Base-by-base conservation (phyloP, 2,329 filamentous ascomycete species). In the Graphilbum sp. region DNA sequence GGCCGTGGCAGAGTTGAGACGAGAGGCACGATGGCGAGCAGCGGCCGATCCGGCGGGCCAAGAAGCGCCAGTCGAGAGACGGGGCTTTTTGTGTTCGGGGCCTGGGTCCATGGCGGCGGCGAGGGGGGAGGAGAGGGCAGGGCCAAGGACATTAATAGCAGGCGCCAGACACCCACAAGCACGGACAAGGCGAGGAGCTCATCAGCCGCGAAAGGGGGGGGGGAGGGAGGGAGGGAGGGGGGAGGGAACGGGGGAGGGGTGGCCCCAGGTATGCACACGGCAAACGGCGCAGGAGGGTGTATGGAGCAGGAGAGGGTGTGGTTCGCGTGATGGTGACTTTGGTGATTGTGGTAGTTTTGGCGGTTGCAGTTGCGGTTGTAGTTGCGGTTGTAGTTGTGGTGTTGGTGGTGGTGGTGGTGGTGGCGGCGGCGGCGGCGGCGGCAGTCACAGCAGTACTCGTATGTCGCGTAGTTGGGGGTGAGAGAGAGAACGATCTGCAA, bases 81-180 rank as follows among this genome's bases (percentile, higher is more conserved):
- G 69, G 54, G 65, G 66, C 53, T 71, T 69, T 62, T 75, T 75
- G 52, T 56, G 59, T 51, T 74, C 69, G 52, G 68, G 68, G 57
- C 61, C 66, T 61, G 60, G 60, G 60, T 75, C 71, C 72, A 75
- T 75, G 63, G 58, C 69, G 55, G 55, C 51, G 50, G 34, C 32
- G 64, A 61, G 62, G 52, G 55, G 54, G 23, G 23, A 3, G 44
- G 47, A 19, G 31, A 24, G 20, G n/a, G 35, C 23, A 32, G 27
- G 27, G 30, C 16, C 5, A n/a, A 17, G 49, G 45, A 49, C 49
- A 49, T 51, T 43, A 47, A 50, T 42, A 46, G 43, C 41, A 43
- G 11, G 5, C 11, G 13, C n/a, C n/a, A n/a, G n/a, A n/a, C n/a
- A 12, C 5, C 8, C 27, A 29, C 8, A 29, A 15, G 7, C 27